A percentile compares a stretch with the other conserved stretches of the same genome.
phyloP scores from a whole-genome alignment of 441 rosid species.

The Jatropha podagrica region DNA sequence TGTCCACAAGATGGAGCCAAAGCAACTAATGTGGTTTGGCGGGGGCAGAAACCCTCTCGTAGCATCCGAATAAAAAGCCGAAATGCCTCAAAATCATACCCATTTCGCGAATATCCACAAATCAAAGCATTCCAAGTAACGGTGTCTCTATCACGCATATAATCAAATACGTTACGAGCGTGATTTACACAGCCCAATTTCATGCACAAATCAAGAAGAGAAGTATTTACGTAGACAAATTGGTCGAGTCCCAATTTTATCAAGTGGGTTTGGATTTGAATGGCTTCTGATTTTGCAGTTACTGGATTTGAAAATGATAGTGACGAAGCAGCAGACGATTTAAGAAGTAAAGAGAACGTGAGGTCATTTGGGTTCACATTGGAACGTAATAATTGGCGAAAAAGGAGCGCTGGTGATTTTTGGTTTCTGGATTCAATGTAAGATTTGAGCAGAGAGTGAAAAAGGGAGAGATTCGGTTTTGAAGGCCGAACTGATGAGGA shows the following conservation, averaged over 20 bases:
- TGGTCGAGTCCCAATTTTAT: conserved; percentile 50
- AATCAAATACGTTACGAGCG: conserved; percentile 57
- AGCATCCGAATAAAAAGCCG: conserved; percentile 48
- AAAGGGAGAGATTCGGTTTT: conserved; percentile 33
- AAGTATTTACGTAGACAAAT: conserved; percentile 55
- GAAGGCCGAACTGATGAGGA: conserved; percentile 17
- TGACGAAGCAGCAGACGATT: conserved; percentile 35
- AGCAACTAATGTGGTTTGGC: conserved; percentile 49
- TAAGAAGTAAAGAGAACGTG: conserved; percentile 60
- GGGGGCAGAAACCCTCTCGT: conserved; percentile 54
- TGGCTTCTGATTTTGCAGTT: conserved; percentile 29
- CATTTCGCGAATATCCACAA: conserved; percentile 67
- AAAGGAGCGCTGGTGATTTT: conserved; percentile 40
- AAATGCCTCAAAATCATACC: conserved; percentile 44
- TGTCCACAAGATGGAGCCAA: conserved; percentile 64
- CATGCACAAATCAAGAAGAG: conserved; percentile 43
- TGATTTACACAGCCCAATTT: conserved; percentile 42
- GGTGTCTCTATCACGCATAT: conserved; percentile 64
- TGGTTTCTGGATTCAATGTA: conserved; percentile 33
- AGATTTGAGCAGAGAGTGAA: conserved; percentile 51
- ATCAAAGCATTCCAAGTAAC: conserved; percentile 84
- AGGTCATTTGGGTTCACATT: conserved; percentile 48
- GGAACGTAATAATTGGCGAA: conserved; percentile 54
- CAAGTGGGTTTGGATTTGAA: conserved; percentile 56
- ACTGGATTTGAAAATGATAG: conserved; percentile 23